Evolutionary conservation across 192 early-diverging fungal genomes (phyloP).

Genomic region (Coemansia brasiliensis): DNA sequence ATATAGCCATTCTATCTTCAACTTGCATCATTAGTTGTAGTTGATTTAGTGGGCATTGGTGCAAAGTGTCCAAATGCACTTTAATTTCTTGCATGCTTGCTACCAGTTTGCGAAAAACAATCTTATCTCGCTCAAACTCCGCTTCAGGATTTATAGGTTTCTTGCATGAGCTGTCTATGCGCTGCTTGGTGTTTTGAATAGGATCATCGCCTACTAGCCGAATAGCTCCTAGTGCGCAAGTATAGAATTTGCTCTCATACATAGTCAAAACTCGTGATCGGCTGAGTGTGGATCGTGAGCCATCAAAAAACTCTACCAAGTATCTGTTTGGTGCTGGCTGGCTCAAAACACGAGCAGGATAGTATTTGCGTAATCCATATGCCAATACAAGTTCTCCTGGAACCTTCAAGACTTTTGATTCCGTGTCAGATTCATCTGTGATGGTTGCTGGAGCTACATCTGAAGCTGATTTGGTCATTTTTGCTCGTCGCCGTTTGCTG

Average conservation of each 20-base stretch:
- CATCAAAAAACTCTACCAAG: constrained; percentile 43
- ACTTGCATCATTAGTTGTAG: constrained; percentile 11
- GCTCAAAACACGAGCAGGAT: constrained; percentile 33
- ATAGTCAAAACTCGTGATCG: constrained; percentile 33
- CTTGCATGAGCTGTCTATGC: not conserved
- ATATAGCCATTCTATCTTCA: constrained; percentile 30
- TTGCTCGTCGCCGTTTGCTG: not conserved
- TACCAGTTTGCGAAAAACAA: constrained; percentile 19
- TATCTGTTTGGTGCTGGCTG: constrained; percentile 19
- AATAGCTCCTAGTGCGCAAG: constrained; percentile 35
- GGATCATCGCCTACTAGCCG: constrained; percentile 44
- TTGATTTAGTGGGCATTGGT: constrained; percentile 24
- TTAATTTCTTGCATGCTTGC: constrained; percentile 14
- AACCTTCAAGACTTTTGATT: constrained; percentile 16
- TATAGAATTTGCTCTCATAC: constrained; percentile 42
- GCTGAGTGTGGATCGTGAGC: constrained; percentile 8
- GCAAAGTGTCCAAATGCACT: constrained; percentile 29
- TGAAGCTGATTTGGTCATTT: constrained; percentile 34
- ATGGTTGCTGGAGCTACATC: constrained; percentile 11
- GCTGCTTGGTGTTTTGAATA: not conserved
- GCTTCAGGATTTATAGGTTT: constrained; percentile 12
- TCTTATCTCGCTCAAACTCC: constrained; percentile 35
- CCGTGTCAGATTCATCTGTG: constrained; percentile 18
- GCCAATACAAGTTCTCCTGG: constrained; percentile 50
- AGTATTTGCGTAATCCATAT: constrained; percentile 36